These are phyloP conservation scores for Apophysomyces trapeziformis DNA, from an alignment of 371 early-diverging fungal species.

Conservation along the genomic window DNA sequence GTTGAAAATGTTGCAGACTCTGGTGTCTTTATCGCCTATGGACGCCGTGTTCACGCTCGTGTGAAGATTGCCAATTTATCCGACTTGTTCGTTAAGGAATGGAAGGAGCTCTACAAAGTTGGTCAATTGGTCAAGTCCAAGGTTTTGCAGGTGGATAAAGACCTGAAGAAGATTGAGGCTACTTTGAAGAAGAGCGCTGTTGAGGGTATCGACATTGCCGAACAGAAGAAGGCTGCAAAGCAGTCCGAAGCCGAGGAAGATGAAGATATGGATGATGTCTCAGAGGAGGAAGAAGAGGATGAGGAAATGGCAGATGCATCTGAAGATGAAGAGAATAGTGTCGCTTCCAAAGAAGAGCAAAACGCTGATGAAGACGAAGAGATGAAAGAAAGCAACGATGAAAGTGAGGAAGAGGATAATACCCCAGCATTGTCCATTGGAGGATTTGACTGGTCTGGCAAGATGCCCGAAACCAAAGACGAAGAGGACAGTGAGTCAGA, in stretches of 20 bases:
- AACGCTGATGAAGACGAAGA: slow-evolving; percentile 52
- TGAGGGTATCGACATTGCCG: slow-evolving; percentile 26
- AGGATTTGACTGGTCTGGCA: slow-evolving; percentile 72
- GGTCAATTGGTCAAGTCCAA: slow-evolving; percentile 80
- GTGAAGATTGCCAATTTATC: slow-evolving; percentile 88
- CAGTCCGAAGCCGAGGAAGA: slow-evolving; percentile 47
- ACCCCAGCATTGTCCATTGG: slow-evolving; percentile 37
- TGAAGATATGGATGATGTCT: slow-evolving; percentile 43
- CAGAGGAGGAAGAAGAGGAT: slow-evolving; percentile 33
- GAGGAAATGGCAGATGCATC: slow-evolving; percentile 30
- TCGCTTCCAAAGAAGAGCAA: slow-evolving; percentile 42
- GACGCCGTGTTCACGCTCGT: slow-evolving; percentile 68
- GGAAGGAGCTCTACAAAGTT: slow-evolving; percentile 69
- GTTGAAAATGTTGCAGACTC: slow-evolving; percentile 71
- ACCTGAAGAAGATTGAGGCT: slow-evolving; percentile 64
- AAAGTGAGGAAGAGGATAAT: slow-evolving; percentile 55
- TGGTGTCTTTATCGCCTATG: slow-evolving; percentile 80
- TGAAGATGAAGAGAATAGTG: slow-evolving; percentile 34
- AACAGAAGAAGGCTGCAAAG: slow-evolving; percentile 34
- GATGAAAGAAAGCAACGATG: slow-evolving; percentile 23
- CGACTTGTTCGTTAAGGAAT: slow-evolving; percentile 85
- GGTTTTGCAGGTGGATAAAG: slow-evolving; percentile 67
- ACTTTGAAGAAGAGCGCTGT: slow-evolving; percentile 58
- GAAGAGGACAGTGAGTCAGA: slow-evolving; percentile 34
- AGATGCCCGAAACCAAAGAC: slow-evolving; percentile 29